These are phyloP conservation scores for Candida ovalis DNA, from an alignment of 805 yeast species.

Conservation along the genomic window DNA sequence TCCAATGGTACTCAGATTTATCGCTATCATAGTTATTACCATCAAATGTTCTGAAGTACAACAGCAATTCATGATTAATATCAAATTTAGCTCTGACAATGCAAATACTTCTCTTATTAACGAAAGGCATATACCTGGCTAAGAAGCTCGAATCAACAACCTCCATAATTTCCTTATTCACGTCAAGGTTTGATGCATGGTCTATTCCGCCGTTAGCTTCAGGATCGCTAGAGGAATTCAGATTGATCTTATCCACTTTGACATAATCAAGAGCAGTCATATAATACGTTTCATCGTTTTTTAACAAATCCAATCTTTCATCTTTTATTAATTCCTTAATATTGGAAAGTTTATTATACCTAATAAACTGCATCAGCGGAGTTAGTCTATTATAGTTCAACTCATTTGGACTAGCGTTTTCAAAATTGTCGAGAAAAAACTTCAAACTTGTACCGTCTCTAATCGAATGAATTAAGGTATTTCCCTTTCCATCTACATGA, in stretches of 20 bases:
- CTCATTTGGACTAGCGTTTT: conserved; percentile 51
- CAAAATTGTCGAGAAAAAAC: conserved; percentile 35
- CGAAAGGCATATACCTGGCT: conserved; percentile 14
- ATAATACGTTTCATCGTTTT: conserved; percentile 27
- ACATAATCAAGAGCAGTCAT: conserved; percentile 45
- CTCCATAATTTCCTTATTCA: conserved; percentile 29
- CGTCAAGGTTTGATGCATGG: neutral
- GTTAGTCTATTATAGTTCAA: conserved; percentile 56
- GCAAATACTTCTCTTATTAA: conserved; percentile 27
- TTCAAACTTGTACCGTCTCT: conserved; percentile 43
- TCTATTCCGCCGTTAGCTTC: neutral
- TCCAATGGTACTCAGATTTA: conserved; percentile 3
- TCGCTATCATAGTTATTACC: conserved; percentile 3
- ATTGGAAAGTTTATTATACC: conserved; percentile 64
- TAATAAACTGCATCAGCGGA: conserved; percentile 68
- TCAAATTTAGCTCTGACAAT: conserved; percentile 34
- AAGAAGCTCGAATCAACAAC: conserved; percentile 31
- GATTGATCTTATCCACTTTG: conserved; percentile 29
- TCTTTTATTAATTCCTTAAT: conserved; percentile 48
- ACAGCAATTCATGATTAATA: conserved; percentile 22
- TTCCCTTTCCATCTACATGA: conserved; percentile 72
- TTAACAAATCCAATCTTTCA: conserved; percentile 42
- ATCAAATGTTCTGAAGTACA: conserved; percentile 20
- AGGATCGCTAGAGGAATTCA: conserved; percentile 1
- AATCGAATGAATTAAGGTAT: conserved; percentile 72